A percentile compares a stretch with the other conserved stretches of the same genome.
Conservation (phyloP, 108 stramenopile species). For the Cyclotella choctawhatcheeana region DNA sequence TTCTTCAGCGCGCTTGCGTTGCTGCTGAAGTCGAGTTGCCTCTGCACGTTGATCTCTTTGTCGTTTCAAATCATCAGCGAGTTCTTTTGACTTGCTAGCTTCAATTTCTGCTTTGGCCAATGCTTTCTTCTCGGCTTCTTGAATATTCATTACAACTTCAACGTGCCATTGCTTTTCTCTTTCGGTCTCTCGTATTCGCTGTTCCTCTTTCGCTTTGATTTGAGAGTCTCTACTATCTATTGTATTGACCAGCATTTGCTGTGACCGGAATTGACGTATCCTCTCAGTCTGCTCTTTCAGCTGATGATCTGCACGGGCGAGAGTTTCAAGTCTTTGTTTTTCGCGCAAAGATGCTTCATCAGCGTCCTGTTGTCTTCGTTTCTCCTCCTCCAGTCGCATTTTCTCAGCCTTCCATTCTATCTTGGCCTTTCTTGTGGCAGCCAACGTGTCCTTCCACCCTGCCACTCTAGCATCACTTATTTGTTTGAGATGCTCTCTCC, state of each 20-base stretch:
- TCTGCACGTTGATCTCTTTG: constrained; percentile 46
- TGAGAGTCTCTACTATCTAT: constrained; percentile 53
- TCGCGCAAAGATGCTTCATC: constrained; percentile 60
- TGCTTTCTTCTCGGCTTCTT: constrained; percentile 36
- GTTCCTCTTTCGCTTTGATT: constrained; percentile 30
- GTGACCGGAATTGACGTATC: constrained; percentile 64
- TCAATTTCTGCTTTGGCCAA: constrained; percentile 23
- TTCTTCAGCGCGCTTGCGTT: constrained; percentile 41
- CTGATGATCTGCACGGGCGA: constrained; percentile 57
- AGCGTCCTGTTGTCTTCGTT: constrained; percentile 36
- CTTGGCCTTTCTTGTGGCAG: constrained; percentile 50
- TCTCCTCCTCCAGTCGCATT: constrained; percentile 47
- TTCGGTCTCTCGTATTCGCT: constrained; percentile 15
- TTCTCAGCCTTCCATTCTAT: constrained; percentile 61
- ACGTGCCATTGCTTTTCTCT: constrained; percentile 47
- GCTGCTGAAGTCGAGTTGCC: constrained; percentile 13
- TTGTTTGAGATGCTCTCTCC: constrained; percentile 47
- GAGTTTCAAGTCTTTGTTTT: constrained; percentile 50
- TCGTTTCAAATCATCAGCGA: constrained; percentile 36
- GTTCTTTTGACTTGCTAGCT: constrained; percentile 19
- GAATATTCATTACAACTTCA: constrained; percentile 32
- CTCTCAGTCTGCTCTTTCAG: constrained; percentile 79
- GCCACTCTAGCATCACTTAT: constrained; percentile 52
- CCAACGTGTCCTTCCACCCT: constrained; percentile 52
- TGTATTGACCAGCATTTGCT: constrained; percentile 67